Evolutionary conservation across 1,284 basidiomycete species (phyloP).

Genomic region (Malassezia brasiliensis): DNA sequence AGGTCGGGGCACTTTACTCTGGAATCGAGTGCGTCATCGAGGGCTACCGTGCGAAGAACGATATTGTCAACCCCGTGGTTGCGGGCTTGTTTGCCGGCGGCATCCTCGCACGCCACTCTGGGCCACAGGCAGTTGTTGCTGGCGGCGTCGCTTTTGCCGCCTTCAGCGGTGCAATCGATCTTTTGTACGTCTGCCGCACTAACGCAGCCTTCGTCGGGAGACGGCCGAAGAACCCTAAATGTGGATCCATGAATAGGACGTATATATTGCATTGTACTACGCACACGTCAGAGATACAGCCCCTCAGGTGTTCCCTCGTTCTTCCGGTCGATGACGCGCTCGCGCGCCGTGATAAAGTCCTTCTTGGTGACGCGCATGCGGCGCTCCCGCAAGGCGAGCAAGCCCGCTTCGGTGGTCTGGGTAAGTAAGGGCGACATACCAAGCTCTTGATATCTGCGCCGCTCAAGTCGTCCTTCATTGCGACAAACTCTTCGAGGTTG

Average conservation of each 20-base stretch:
- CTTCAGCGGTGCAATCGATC: constrained; percentile 44
- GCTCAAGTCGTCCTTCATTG: constrained; percentile 89
- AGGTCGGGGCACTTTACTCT: constrained; percentile 84
- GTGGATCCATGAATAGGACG: background rate
- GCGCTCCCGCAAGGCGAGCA: constrained; percentile 84
- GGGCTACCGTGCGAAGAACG: constrained; percentile 52
- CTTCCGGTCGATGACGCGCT: constrained; percentile 46
- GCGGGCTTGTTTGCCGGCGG: constrained; percentile 39
- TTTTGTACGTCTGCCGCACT: constrained; percentile 25
- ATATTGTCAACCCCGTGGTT: constrained; percentile 37
- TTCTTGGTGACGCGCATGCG: constrained; percentile 90
- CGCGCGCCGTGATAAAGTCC: constrained; percentile 44
- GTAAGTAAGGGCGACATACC: constrained; percentile 39
- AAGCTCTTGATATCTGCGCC: constrained; percentile 96
- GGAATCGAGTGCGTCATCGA: constrained; percentile 93
- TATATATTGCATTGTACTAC: background rate
- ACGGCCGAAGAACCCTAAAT: constrained; percentile 27
- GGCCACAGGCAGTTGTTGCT: constrained; percentile 39
- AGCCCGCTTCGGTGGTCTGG: constrained; percentile 71
- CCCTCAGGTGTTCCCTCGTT: constrained; percentile 43
- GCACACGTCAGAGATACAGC: constrained; percentile 22
- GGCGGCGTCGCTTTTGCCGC: constrained; percentile 45
- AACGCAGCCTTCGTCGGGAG: constrained; percentile 29
- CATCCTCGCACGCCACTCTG: constrained; percentile 39
- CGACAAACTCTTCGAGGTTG: constrained; percentile 89